phyloP scores from a whole-genome alignment of 108 stramenopile genomes.

The Skeletonema potamos region DNA sequence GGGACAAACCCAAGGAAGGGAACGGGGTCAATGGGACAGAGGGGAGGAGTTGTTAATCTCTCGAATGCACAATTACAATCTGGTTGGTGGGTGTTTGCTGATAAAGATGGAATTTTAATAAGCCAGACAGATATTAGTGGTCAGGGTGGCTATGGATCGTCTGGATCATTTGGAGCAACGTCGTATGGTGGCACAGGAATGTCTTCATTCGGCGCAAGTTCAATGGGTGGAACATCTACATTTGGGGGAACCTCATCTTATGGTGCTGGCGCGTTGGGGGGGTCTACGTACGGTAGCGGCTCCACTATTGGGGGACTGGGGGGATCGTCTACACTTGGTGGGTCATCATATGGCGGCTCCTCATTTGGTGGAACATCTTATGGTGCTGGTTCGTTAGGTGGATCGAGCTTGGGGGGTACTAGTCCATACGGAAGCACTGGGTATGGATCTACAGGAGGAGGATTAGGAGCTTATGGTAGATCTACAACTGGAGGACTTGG shows the following conservation, averaged over 20 bases:
- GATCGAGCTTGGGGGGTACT: neutral
- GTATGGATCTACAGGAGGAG: neutral
- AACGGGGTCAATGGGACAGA: constrained; percentile 18
- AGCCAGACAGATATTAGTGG: constrained; percentile 37
- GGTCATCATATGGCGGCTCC: neutral
- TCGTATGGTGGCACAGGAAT: neutral
- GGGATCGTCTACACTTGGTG: constrained; percentile 1
- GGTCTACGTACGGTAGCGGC: constrained; percentile 4
- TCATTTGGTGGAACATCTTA: neutral
- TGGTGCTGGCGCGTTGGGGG: neutral
- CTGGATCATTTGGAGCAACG: constrained; percentile 11
- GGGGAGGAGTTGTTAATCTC: constrained; percentile 16
- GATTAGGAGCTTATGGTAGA: neutral
- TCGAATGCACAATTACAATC: constrained; percentile 17
- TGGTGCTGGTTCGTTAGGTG: neutral
- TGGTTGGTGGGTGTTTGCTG: constrained; percentile 42
- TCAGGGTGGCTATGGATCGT: constrained; percentile 9
- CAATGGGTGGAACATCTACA: neutral
- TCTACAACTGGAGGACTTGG: neutral
- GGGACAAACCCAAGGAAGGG: constrained; percentile 59
- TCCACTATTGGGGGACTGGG: constrained; percentile 10
- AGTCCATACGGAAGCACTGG: neutral
- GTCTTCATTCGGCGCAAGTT: neutral
- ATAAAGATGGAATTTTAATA: constrained; percentile 36
- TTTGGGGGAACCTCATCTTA: neutral